phyloP scores from a whole-genome alignment of 1,139 yeast species.

The Candida smagusa region DNA sequence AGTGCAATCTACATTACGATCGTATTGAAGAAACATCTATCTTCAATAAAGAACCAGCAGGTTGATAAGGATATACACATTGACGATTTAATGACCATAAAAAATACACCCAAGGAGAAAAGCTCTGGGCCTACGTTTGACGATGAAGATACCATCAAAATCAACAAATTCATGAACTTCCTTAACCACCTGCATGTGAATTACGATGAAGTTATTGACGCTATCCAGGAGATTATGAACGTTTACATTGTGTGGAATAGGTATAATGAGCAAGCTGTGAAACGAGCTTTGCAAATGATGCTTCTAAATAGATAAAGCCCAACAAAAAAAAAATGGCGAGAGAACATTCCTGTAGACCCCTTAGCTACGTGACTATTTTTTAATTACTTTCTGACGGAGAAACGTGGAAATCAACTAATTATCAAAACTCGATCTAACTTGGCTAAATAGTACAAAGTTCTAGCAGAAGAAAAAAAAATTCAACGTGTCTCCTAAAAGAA shows the following conservation, averaged over 20 bases:
- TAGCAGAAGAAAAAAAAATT: slow-evolving; percentile 3
- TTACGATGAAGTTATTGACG: slow-evolving; percentile 70
- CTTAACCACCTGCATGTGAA: slow-evolving; percentile 75
- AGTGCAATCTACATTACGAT: slow-evolving; percentile 76
- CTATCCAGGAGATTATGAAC: slow-evolving; percentile 76
- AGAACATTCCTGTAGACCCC: not conserved
- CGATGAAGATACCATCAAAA: slow-evolving; percentile 40
- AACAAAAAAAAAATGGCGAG: not conserved
- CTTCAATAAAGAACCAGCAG: slow-evolving; percentile 15
- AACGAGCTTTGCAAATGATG: slow-evolving; percentile 43
- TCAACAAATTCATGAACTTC: slow-evolving; percentile 58
- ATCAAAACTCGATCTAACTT: not conserved
- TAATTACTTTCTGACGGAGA: not conserved
- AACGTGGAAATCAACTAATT: not conserved
- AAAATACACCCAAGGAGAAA: slow-evolving; percentile 2
- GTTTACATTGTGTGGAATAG: slow-evolving; percentile 82
- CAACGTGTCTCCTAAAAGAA: slow-evolving; percentile 3
- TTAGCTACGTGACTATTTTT: too few species aligned
- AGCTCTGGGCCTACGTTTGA: slow-evolving; percentile 17
- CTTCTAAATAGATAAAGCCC: slow-evolving; percentile 26
- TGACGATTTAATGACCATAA: slow-evolving; percentile 37
- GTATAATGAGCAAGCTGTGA: slow-evolving; percentile 60
- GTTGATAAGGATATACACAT: slow-evolving; percentile 26
- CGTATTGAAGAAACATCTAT: slow-evolving; percentile 47
- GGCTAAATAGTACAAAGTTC: not conserved